Conservation (phyloP, 305 asterid genomes). For the Fraxinus baroniana region DNA sequence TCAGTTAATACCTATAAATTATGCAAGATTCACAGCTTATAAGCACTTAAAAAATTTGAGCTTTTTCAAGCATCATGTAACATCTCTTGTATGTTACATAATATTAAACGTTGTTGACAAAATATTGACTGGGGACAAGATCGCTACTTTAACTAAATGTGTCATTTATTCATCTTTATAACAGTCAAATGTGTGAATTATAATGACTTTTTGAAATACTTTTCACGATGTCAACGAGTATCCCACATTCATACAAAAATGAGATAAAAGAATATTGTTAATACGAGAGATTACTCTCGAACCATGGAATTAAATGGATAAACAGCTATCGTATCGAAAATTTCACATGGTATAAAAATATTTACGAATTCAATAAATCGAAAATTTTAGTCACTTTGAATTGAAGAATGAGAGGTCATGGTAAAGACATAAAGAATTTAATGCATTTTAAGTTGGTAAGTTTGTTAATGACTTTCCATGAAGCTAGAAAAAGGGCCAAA, state of each 20-base stretch:
- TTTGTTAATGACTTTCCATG: constrained; percentile 15
- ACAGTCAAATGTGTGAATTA: neutral
- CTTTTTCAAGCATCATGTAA: neutral
- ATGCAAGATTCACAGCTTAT: neutral
- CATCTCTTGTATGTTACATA: neutral
- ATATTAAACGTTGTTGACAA: neutral
- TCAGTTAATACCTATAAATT: neutral
- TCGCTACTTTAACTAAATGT: neutral
- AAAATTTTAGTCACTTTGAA: neutral
- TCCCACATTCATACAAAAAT: neutral
- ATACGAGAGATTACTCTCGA: neutral
- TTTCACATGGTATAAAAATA: neutral
- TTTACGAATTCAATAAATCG: neutral
- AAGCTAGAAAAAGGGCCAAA: neutral
- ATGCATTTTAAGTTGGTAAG: constrained; percentile 10
- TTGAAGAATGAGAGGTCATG: neutral
- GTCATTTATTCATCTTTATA: neutral
- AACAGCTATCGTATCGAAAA: no score
- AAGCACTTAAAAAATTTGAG: neutral
- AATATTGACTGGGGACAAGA: neutral
- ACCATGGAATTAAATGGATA: neutral
- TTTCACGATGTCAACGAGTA: neutral
- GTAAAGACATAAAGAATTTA: neutral
- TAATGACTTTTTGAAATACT: neutral
- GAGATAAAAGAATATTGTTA: neutral